Evolutionary conservation across 768 basidiomycete genomes (phyloP).

Genomic region (Tulasnella sp.): DNA sequence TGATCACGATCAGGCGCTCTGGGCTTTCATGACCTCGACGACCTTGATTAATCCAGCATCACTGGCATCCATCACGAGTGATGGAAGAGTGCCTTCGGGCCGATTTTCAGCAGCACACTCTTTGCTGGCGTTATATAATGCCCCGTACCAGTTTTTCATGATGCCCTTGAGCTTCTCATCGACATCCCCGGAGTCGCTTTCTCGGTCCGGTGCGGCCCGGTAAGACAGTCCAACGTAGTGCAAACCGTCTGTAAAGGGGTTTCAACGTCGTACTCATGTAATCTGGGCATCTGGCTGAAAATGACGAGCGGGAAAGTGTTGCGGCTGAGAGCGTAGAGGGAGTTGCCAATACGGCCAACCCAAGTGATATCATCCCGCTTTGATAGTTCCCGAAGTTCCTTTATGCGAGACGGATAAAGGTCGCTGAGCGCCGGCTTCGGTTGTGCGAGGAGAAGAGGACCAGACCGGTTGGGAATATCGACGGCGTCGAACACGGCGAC

Average conservation of each 20-base stretch:
- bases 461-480: slow-evolving; percentile 43
- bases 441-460: slow-evolving; percentile 82
- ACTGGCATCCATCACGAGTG: slow-evolving; percentile 56
- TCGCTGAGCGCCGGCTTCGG: slow-evolving; percentile 74
- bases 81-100: slow-evolving; percentile 4
- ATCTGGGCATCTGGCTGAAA: slow-evolving; percentile 35
- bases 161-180: slow-evolving; percentile 66
- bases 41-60: slow-evolving; percentile 19
- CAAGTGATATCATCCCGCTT: slow-evolving; percentile 63
- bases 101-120: background rate
- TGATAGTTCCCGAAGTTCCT: slow-evolving; percentile 45
- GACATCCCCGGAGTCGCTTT: slow-evolving; percentile 48
- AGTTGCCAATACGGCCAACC: slow-evolving; percentile 72
- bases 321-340: slow-evolving; percentile 83
- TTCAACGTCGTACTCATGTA: background rate
- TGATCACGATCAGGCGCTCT: slow-evolving; percentile 71
- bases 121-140: slow-evolving; percentile 31
- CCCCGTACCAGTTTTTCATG: slow-evolving; percentile 62
- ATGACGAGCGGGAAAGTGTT: slow-evolving; percentile 74
- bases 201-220: slow-evolving; percentile 31
- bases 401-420: slow-evolving; percentile 50
- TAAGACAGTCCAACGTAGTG: slow-evolving; percentile 31
- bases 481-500: slow-evolving; percentile 83
- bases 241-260: background rate
- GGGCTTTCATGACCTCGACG: slow-evolving; percentile 62